A percentile compares a stretch with the other conserved stretches of the same genome.
Conservation (phyloP, 148 eudicot species). For the Fagopyrum esculentum region DNA sequence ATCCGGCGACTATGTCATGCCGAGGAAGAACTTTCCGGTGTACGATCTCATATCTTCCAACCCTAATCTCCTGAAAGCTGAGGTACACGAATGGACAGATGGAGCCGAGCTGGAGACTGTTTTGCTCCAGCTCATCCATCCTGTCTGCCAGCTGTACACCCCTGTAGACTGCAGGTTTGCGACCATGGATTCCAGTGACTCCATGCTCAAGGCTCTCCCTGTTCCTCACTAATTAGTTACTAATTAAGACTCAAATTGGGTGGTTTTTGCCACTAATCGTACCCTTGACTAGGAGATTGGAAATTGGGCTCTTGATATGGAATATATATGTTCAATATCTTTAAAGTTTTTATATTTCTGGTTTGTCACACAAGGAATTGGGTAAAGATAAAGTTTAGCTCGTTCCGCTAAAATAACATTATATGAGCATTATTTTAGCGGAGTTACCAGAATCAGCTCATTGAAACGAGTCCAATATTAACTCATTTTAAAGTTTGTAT, state of each 20-base stretch:
- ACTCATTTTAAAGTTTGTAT: too few species aligned
- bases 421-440: too few species aligned
- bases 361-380: too few species aligned
- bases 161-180: constrained; percentile 17
- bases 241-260: background rate
- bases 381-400: too few species aligned
- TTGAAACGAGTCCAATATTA: too few species aligned
- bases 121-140: constrained; percentile 15
- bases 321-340: background rate
- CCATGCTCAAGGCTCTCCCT: constrained; percentile 21
- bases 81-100: constrained; percentile 31
- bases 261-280: background rate
- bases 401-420: too few species aligned
- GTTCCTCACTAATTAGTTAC: constrained; percentile 16
- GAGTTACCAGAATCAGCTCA: too few species aligned
- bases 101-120: constrained; percentile 24
- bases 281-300: background rate
- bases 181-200: constrained; percentile 16
- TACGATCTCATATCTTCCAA: constrained; percentile 24
- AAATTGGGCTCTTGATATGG: background rate
- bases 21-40: constrained; percentile 27
- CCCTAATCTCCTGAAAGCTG: constrained; percentile 19
- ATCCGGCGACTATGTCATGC: constrained; percentile 28
- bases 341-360: too few species aligned
- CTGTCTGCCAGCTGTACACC: background rate